Evolutionary conservation across 129 eudicot species (phyloP).

Genomic region (Deinandra increscens): DNA sequence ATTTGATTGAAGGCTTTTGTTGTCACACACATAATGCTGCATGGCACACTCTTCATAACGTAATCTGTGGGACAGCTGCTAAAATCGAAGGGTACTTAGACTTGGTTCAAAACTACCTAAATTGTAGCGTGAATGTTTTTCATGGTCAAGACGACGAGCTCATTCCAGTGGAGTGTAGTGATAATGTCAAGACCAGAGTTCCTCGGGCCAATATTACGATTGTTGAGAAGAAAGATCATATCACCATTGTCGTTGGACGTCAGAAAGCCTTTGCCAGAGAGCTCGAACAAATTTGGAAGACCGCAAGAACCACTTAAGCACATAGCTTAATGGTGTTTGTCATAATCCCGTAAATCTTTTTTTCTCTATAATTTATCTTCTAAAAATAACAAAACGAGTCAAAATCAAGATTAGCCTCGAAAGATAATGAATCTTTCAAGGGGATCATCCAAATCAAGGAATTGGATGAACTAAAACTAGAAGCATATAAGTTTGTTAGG

Average conservation of each 20-base stretch:
- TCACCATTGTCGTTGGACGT: constrained; percentile 85
- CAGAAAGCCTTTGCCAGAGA: constrained; percentile 81
- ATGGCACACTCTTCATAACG: constrained; percentile 96
- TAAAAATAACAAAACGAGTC: constrained; percentile 1
- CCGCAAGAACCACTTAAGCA: constrained; percentile 22
- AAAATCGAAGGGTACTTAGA: constrained; percentile 72
- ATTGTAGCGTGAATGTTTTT: constrained; percentile 55
- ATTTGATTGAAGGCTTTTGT: constrained; percentile 74
- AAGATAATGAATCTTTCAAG: constrained; percentile 17
- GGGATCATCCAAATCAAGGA: constrained; percentile 24
- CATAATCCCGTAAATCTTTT: neutral
- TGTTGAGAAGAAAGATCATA: constrained; percentile 70
- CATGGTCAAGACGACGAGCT: constrained; percentile 85
- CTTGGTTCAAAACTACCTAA: constrained; percentile 40
- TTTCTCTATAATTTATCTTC: neutral
- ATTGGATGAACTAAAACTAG: constrained; percentile 22
- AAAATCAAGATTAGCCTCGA: neutral
- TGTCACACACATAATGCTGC: constrained; percentile 95
- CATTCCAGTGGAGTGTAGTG: constrained; percentile 84
- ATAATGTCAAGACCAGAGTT: constrained; percentile 57
- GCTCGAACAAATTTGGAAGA: constrained; percentile 81
- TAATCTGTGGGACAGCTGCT: constrained; percentile 80
- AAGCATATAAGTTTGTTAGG: constrained; percentile 22
- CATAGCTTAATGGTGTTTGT: neutral
- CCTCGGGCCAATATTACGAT: constrained; percentile 67